Conservation (phyloP, 2,329 filamentous ascomycete species). For the Epichloe gansuensis region DNA sequence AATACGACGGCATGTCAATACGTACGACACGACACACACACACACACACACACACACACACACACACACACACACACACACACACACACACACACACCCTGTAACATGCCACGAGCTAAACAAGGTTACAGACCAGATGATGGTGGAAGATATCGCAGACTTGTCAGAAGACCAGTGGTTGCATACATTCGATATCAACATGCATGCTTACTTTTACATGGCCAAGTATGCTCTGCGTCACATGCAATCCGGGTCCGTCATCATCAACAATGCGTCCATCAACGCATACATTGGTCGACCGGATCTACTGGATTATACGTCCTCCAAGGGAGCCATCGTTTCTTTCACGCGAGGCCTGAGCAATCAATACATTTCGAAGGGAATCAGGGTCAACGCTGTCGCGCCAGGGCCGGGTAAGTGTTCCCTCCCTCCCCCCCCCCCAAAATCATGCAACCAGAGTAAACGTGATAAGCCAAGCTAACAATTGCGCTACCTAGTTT, state of each 20-base stretch:
- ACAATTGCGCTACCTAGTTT: slow-evolving; percentile 30
- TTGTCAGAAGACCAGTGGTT: slow-evolving; percentile 67
- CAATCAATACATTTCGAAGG: slow-evolving; percentile 59
- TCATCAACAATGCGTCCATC: slow-evolving; percentile 79
- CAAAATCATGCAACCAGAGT: too few species aligned
- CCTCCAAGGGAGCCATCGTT: slow-evolving; percentile 65
- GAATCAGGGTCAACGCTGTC: slow-evolving; percentile 65
- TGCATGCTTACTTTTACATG: slow-evolving; percentile 70
- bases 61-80: too few species aligned
- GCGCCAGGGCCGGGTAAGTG: slow-evolving; percentile 51
- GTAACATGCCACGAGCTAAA: neutral
- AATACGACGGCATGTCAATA: too few species aligned
- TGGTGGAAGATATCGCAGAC: slow-evolving; percentile 55
- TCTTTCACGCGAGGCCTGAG: slow-evolving; percentile 66
- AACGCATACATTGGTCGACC: slow-evolving; percentile 73
- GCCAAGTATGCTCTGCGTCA: slow-evolving; percentile 65
- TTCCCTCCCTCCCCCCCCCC: too few species aligned
- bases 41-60: too few species aligned
- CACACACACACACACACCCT: too few species aligned
- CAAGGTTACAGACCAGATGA: slow-evolving; percentile 35
- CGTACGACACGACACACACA: too few species aligned
- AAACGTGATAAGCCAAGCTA: too few species aligned
- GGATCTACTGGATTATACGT: slow-evolving; percentile 71
- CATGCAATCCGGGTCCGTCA: slow-evolving; percentile 59
- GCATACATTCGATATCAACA: slow-evolving; percentile 70